A percentile compares a stretch with the other conserved stretches of the same genome.
Evolutionary conservation across 2,329 filamentous ascomycete genomes (phyloP).

Genomic region (Hysterium pulicare): DNA sequence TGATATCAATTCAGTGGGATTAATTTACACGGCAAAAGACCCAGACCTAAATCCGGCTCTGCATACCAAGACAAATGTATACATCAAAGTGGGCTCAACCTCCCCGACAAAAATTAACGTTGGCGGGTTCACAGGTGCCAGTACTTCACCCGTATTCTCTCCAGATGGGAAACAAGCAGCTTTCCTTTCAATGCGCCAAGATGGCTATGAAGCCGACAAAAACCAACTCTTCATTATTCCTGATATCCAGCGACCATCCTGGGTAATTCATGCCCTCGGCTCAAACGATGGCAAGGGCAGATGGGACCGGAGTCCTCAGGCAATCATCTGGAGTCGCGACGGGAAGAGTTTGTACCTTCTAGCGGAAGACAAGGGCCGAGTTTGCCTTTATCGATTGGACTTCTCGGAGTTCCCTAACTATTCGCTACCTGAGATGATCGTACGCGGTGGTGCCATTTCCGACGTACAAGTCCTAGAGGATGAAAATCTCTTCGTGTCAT

Average conservation of each 20-base stretch:
- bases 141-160: conserved; percentile 67
- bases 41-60: conserved; percentile 67
- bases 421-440: conserved; percentile 23
- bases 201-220: conserved; percentile 79
- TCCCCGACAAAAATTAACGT: conserved; percentile 55
- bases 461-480: conserved; percentile 52
- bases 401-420: conserved; percentile 31
- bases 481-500: conserved; percentile 60
- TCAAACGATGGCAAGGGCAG: conserved; percentile 60
- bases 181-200: conserved; percentile 74
- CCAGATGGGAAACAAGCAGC: conserved; percentile 66
- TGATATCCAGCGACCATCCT: conserved; percentile 56
- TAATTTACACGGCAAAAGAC: conserved; percentile 74
- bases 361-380: conserved; percentile 66
- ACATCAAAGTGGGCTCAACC: conserved; percentile 50
- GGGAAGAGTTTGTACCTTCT: conserved; percentile 66
- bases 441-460: conserved; percentile 31
- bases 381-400: conserved; percentile 59
- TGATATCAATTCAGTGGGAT: conserved; percentile 63
- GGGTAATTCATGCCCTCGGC: conserved; percentile 61
- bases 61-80: conserved; percentile 79
- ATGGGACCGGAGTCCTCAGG: conserved; percentile 54
- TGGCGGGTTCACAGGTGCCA: conserved; percentile 61
- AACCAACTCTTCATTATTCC: conserved; percentile 63
- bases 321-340: conserved; percentile 51